Conservation (phyloP, 257 asterid genomes). For the Ocimum tenuiflorum region DNA sequence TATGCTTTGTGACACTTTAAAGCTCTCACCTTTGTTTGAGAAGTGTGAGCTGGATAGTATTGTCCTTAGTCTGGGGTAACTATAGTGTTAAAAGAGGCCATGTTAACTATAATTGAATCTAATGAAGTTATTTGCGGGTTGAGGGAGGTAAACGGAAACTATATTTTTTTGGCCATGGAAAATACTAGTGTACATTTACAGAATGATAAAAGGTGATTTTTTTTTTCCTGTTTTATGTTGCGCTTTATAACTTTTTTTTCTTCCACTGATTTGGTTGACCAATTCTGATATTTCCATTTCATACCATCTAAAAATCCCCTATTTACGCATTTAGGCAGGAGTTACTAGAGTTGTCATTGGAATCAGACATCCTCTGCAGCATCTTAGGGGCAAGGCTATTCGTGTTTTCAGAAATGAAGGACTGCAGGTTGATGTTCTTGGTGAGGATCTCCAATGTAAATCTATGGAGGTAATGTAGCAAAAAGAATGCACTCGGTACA, state of each 20-base stretch:
- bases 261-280: not conserved
- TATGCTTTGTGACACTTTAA: not conserved
- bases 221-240: not conserved
- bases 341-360: slow-evolving; percentile 84
- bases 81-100: not conserved
- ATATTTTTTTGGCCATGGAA: not conserved
- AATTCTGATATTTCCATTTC: not conserved
- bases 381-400: slow-evolving; percentile 82
- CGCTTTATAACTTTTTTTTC: not conserved
- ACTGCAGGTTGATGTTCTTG: slow-evolving; percentile 79
- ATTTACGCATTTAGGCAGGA: slow-evolving; percentile 63
- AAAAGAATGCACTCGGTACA: not conserved
- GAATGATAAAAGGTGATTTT: not conserved
- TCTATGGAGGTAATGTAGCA: slow-evolving; percentile 50
- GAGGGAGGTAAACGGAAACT: too few species aligned
- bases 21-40: not conserved
- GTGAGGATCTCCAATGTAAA: slow-evolving; percentile 73
- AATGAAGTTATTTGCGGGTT: not conserved
- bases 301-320: slow-evolving; percentile 6
- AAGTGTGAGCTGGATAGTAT: not conserved
- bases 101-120: not conserved
- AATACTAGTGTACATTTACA: not conserved
- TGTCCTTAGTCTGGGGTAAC: not conserved
- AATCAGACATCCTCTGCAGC: slow-evolving; percentile 84
- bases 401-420: slow-evolving; percentile 80